Evolutionary conservation across 163 green algal species (phyloP).

Genomic region (Scenedesmus sp.): DNA sequence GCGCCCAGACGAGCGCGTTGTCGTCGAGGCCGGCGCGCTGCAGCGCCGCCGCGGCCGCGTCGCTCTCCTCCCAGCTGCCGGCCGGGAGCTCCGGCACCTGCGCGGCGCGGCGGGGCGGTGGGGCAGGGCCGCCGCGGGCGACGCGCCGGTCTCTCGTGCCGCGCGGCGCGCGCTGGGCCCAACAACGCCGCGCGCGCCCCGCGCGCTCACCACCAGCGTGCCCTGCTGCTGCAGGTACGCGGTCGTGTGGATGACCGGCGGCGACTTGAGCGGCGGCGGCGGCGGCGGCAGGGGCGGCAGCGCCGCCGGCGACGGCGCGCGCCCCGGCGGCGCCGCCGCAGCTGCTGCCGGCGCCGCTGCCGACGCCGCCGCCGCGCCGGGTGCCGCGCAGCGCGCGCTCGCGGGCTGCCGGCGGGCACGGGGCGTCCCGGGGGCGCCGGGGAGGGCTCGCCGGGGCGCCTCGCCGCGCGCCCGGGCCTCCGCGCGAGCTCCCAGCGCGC

Average conservation of each 20-base stretch:
- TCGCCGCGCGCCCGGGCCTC: too few species aligned
- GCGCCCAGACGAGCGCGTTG: constrained; percentile 40
- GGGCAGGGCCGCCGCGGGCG: too few species aligned
- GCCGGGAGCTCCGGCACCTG: constrained; percentile 9
- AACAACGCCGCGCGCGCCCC: not conserved
- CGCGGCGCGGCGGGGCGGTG: too few species aligned
- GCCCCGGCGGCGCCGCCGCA: too few species aligned
- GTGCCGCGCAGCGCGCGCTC: too few species aligned
- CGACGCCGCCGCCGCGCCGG: not conserved
- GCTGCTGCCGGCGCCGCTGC: not conserved
- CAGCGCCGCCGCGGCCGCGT: too few species aligned
- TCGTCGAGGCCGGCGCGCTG: constrained; percentile 6
- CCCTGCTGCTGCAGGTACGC: constrained; percentile 40
- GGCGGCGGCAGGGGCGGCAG: not conserved
- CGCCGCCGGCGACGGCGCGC: too few species aligned
- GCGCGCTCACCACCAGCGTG: constrained; percentile 26
- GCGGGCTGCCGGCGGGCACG: too few species aligned
- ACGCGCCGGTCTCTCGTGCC: too few species aligned
- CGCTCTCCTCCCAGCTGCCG: constrained; percentile 14
- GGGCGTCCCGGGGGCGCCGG: too few species aligned
- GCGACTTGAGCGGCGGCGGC: constrained; percentile 8
- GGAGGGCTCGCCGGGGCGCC: too few species aligned
- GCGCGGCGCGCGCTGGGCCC: not conserved
- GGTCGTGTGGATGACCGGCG: constrained; percentile 35
- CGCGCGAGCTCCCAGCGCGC: too few species aligned